Base-by-base conservation (phyloP, 768 basidiomycete genomes). In the Auriscalpium orientale region DNA sequence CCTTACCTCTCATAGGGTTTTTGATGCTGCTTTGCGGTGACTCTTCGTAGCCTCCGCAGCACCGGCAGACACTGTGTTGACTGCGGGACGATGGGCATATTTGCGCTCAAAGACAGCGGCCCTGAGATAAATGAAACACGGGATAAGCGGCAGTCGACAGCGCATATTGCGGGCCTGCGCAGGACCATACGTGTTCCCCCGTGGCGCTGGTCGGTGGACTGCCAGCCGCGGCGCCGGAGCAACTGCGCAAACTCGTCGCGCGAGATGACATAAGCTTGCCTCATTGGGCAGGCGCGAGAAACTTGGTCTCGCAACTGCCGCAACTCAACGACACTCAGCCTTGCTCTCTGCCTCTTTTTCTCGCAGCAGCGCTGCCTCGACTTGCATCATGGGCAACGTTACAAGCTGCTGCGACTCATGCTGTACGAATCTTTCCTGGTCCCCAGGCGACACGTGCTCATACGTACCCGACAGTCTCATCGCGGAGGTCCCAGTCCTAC, bases 351-450 rank as follows among this genome's bases (percentile, higher is more conserved):
- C 46, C 49, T 57, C 21, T 44, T 47, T 49, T 43, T 53, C 22
- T 58, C 28, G 28, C 28, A 43, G 36, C 40, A 35, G 18, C 49
- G 22, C 37, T 46, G 28, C 51, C 54, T 44, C 52, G 35, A 12
- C 55, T 46, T 48, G 37, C 40, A 44, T 34, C 37, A 91, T 91
- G 89, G 89, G 89, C 61, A 87, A 81, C 68, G 70, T 87, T 63
- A 75, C 75, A 62, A 91, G 87, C 73, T 91, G 88, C 73, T 92
- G 90, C 72, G 85, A 89, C 65, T 86, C 79, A 54, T 91, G 90
- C 74, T 85, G 89, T 89, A 71, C 55, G 87, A 76, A 20, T 45
- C 44, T 53, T 28, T 12, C 43, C 20, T 36, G 20, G 34, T 8
- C 28, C 33, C 36, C 44, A 18, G 57, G 56, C 53, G 58, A 60